Evolutionary conservation across 2,329 filamentous ascomycete genomes (phyloP), one percentile per base, ranked within the genome.

Genomic region (Fusarium compactum): DNA sequence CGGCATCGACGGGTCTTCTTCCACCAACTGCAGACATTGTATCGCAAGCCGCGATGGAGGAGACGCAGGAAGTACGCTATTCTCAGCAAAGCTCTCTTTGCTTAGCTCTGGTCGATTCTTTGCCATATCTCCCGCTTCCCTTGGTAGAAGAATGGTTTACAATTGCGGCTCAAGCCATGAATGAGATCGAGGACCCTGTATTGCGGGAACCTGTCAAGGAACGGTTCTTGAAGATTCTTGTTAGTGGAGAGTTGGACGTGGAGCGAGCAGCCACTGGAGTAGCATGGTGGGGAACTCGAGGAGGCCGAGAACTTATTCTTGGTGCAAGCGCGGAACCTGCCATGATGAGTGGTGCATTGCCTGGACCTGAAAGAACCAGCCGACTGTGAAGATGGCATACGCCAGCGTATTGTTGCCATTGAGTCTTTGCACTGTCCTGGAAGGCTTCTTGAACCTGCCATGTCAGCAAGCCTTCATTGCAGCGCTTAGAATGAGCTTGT

Each of bases 221-320:
- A 68, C 85, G 94, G 52, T 92, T 97, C 78, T 94, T 92, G 90
- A 90, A 96, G 62, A 86, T 94, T 5, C 81, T 97, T 12, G 90
- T 90, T 43, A 90, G 87, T 72, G 94, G 94, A 6, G 94, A 97
- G 81, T 92, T 97, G 89, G 94, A 97, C 79, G 91, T 97, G 25
- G 92, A 97, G 77, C 87, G 94, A 64, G 91, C 93, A 9, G 89
- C 91, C 43, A 86, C 92, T 32, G 94, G 91, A 51, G 92, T 97
- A 20, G 88, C 89, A 4, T 98, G 95, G 95, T 97, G 95, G 95
- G 92, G 90, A 14, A 85, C 84, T 15, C 80, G 80, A 38, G 86
- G 86, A 9, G 87, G 81, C 81, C 88, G 78, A 78, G 86, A 86
- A 68, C 76, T 86, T 67, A 81, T 88, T 10, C 65, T 86, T 72